phyloP scores from a whole-genome alignment of 1,284 basidiomycete genomes.

The Vanrija pseudolonga region DNA sequence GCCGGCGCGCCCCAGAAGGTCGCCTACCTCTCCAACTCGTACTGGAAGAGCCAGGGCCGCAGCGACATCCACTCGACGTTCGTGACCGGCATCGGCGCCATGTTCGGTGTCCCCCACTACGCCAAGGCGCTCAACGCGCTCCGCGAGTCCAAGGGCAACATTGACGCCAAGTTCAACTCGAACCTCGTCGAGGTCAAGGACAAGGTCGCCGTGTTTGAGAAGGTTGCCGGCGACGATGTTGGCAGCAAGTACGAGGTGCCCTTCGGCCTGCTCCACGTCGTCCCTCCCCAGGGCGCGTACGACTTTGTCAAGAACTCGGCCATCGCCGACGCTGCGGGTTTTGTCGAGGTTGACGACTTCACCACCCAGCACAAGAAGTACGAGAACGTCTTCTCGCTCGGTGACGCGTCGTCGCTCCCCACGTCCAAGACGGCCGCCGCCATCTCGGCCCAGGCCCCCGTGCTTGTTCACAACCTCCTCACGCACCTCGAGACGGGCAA shows the following conservation, averaged over 20 bases:
- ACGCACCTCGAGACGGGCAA: slow-evolving; percentile 68
- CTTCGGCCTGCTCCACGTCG: slow-evolving; percentile 82
- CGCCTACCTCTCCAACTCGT: slow-evolving; percentile 78
- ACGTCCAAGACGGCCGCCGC: slow-evolving; percentile 97
- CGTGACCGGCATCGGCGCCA: slow-evolving; percentile 84
- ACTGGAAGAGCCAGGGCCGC: slow-evolving; percentile 47
- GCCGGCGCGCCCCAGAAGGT: slow-evolving; percentile 92
- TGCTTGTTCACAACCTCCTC: slow-evolving; percentile 84
- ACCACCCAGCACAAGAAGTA: slow-evolving; percentile 79
- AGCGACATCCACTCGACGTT: slow-evolving; percentile 65
- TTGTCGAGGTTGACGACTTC: slow-evolving; percentile 77
- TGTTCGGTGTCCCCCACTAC: slow-evolving; percentile 86
- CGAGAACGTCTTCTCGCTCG: slow-evolving; percentile 81
- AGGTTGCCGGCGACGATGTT: slow-evolving; percentile 55
- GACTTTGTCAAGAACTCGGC: slow-evolving; percentile 74
- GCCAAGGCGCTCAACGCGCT: slow-evolving; percentile 77
- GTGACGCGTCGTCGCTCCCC: slow-evolving; percentile 85
- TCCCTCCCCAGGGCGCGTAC: slow-evolving; percentile 85
- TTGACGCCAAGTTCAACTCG: slow-evolving; percentile 75
- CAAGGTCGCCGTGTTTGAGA: slow-evolving; percentile 79
- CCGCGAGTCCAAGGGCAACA: slow-evolving; percentile 66
- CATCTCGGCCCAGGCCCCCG: slow-evolving; percentile 86
- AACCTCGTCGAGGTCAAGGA: slow-evolving; percentile 78
- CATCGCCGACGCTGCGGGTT: slow-evolving; percentile 75
- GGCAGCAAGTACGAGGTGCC: slow-evolving; percentile 63